Conservation (phyloP, 805 yeast species). For the Brettanomyces naardenensis region DNA sequence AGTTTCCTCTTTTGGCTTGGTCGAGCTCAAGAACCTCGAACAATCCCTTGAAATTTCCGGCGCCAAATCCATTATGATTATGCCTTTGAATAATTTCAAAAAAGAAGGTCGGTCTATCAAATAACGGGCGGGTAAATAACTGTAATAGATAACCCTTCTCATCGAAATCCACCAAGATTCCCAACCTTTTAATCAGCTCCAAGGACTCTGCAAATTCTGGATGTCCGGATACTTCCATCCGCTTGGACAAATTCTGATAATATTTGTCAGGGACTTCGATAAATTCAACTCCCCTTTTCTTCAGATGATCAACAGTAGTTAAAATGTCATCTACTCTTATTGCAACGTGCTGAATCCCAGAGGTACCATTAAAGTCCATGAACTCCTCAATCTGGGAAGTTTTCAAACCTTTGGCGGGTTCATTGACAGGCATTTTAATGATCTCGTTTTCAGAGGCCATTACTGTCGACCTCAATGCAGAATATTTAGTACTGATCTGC, state of each 20-base stretch:
- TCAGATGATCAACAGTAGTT: conserved; percentile 43
- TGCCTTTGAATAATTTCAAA: conserved; percentile 74
- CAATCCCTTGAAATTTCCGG: conserved; percentile 78
- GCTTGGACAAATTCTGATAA: conserved; percentile 40
- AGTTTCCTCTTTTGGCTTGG: conserved; percentile 63
- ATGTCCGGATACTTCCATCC: conserved; percentile 33
- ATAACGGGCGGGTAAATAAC: conserved; percentile 68
- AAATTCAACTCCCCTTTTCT: conserved; percentile 61
- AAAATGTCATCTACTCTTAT: conserved; percentile 56
- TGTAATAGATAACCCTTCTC: conserved; percentile 71
- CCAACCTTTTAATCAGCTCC: conserved; percentile 37
- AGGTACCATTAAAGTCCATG: conserved; percentile 64
- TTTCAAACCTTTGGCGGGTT: conserved; percentile 63
- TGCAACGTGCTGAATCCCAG: conserved; percentile 84
- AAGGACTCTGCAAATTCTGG: conserved; percentile 45
- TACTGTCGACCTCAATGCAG: conserved; percentile 67
- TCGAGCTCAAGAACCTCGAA: conserved; percentile 78
- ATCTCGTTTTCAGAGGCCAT: conserved; percentile 61
- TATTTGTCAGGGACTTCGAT: conserved; percentile 51
- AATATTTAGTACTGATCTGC: conserved; percentile 59
- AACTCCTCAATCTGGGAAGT: conserved; percentile 81
- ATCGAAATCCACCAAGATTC: conserved; percentile 72
- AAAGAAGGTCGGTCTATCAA: conserved; percentile 76
- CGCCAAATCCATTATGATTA: conserved; percentile 82
- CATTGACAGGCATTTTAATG: conserved; percentile 78